These are phyloP conservation scores for Coemansia linderi DNA, from an alignment of 371 early-diverging fungal genomes.

Conservation along the genomic window DNA sequence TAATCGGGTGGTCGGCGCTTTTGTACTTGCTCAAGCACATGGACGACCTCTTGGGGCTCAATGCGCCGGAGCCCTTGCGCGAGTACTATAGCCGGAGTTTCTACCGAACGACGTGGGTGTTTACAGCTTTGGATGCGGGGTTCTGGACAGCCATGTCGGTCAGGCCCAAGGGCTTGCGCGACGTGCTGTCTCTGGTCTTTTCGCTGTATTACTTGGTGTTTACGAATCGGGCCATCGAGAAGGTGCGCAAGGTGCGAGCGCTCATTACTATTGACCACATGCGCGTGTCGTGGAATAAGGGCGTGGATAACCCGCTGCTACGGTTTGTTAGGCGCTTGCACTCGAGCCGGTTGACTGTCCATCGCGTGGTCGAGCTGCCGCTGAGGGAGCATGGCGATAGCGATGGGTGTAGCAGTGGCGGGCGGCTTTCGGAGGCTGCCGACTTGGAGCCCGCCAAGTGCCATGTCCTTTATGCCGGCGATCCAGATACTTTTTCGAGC, in stretches of 20 bases:
- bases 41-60: constrained; percentile 47
- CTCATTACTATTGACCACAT: constrained; percentile 84
- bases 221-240: constrained; percentile 84
- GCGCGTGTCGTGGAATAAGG: constrained; percentile 90
- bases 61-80: constrained; percentile 59
- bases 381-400: not conserved
- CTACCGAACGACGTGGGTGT: constrained; percentile 89
- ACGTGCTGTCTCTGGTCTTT: constrained; percentile 76
- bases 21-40: constrained; percentile 34
- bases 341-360: constrained; percentile 61
- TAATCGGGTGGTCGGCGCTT: constrained; percentile 33
- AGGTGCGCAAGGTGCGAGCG: constrained; percentile 77
- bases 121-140: constrained; percentile 92
- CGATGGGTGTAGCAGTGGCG: not conserved
- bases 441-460: constrained; percentile 57
- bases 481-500: constrained; percentile 50
- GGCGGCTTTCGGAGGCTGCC: constrained; percentile 10
- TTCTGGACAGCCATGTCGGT: constrained; percentile 90
- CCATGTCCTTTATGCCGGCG: constrained; percentile 62
- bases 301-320: constrained; percentile 67
- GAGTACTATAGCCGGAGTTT: constrained; percentile 90
- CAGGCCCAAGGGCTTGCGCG: constrained; percentile 72
- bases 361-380: constrained; percentile 57
- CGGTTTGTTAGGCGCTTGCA: constrained; percentile 57
- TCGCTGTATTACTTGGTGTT: constrained; percentile 81